Conservation (phyloP, 495 filamentous ascomycete genomes). For the Aspergillus bridgeri region DNA sequence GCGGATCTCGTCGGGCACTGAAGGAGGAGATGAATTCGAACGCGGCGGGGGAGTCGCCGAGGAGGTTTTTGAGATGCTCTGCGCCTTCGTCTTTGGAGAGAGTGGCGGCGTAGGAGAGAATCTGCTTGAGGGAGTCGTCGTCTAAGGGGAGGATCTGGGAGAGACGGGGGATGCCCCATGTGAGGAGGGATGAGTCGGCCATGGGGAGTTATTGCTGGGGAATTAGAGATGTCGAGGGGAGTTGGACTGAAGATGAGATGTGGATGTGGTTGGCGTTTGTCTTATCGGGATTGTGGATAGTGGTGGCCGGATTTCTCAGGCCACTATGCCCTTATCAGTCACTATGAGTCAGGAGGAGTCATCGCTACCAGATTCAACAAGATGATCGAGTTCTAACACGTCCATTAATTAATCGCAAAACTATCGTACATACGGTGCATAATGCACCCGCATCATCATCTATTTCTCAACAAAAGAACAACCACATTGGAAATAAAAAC, state of each 20-base stretch:
- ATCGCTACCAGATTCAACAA: neutral
- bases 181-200: slow-evolving; percentile 22
- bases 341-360: neutral
- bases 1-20: slow-evolving; percentile 65
- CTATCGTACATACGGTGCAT: slow-evolving; percentile 7
- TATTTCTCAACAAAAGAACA: slow-evolving; percentile 15
- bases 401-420: neutral
- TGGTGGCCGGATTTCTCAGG: slow-evolving; percentile 19
- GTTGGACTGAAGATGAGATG: neutral
- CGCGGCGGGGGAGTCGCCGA: slow-evolving; percentile 80
- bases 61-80: slow-evolving; percentile 80
- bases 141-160: slow-evolving; percentile 77
- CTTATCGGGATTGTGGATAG: neutral
- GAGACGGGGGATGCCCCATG: slow-evolving; percentile 66
- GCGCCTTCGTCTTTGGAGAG: slow-evolving; percentile 70
- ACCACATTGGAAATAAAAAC: slow-evolving; percentile 9
- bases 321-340: neutral
- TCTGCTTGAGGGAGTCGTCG: slow-evolving; percentile 73
- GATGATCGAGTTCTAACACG: neutral
- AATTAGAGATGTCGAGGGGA: neutral
- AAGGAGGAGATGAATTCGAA: slow-evolving; percentile 92
- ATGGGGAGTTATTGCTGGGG: slow-evolving; percentile 2
- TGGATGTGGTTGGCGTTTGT: neutral
- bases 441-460: slow-evolving; percentile 9
- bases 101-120: slow-evolving; percentile 73